Conservation (phyloP, 495 filamentous ascomycete genomes). For the Xylaria venustula region DNA sequence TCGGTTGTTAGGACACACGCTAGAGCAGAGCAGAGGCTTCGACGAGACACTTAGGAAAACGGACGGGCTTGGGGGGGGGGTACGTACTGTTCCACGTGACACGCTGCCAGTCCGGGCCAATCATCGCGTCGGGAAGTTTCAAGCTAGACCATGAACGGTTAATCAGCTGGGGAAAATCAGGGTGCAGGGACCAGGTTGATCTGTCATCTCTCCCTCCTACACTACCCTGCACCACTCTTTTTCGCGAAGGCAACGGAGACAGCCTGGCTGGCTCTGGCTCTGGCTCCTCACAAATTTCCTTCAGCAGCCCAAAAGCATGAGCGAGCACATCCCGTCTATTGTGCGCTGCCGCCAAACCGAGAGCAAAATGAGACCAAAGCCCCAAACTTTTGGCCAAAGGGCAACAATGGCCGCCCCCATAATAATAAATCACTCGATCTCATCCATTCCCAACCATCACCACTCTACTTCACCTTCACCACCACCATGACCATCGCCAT, state of each 20-base stretch:
- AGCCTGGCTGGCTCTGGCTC: conserved; percentile 17
- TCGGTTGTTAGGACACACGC: background rate
- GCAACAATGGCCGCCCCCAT: conserved; percentile 35
- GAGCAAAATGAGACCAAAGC: conserved; percentile 30
- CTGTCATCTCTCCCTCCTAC: conserved; percentile 17
- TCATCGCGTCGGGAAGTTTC: background rate
- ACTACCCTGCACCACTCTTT: conserved; percentile 17
- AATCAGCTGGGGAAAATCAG: background rate
- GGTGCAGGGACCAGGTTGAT: conserved; percentile 17
- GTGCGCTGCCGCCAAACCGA: conserved; percentile 25
- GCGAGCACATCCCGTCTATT: conserved; percentile 24
- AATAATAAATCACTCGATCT: conserved; percentile 31
- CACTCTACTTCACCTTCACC: conserved; percentile 8
- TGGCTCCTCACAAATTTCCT: conserved; percentile 24
- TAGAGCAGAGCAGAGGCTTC: too few relatives aligned
- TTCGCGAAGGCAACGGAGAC: conserved; percentile 22
- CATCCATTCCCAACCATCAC: conserved; percentile 25
- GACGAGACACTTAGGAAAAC: background rate
- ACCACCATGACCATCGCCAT: conserved; percentile 11
- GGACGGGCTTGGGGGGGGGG: background rate
- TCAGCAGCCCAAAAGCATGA: conserved; percentile 25
- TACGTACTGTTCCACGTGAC: conserved; percentile 12
- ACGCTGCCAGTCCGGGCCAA: background rate
- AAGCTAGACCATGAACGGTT: conserved; percentile 5
- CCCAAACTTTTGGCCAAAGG: conserved; percentile 32